A percentile compares a stretch with the other conserved stretches of the same genome.
These are phyloP conservation scores for Lasiodiplodia sp. DNA, from an alignment of 2,329 filamentous ascomycete genomes.

Conservation along the genomic window DNA sequence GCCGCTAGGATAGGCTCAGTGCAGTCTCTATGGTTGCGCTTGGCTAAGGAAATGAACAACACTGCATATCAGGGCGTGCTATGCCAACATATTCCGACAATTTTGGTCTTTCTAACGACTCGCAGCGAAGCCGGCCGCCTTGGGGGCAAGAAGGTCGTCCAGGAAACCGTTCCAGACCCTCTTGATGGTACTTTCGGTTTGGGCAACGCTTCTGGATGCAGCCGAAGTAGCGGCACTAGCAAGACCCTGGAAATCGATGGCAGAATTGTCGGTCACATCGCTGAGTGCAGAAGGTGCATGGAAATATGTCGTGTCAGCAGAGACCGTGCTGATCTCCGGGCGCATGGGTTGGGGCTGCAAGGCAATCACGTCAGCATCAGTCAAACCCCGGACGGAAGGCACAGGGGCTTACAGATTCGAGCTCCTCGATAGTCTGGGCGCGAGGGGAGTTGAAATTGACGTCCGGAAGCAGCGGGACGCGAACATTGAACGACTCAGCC, in stretches of 20 bases:
- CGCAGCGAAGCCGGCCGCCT: slow-evolving; percentile 29
- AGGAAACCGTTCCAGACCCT: slow-evolving; percentile 58
- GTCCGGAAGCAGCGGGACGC: slow-evolving; percentile 58
- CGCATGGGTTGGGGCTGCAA: slow-evolving; percentile 56
- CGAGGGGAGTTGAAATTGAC: slow-evolving; percentile 19
- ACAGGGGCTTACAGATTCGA: neutral
- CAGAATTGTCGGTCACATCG: slow-evolving; percentile 54
- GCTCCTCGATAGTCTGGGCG: slow-evolving; percentile 16
- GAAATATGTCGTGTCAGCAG: slow-evolving; percentile 56
- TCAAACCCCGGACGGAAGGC: neutral
- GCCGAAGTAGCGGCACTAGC: slow-evolving; percentile 57
- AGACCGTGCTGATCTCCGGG: slow-evolving; percentile 63
- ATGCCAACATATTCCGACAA: neutral
- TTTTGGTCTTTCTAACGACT: slow-evolving; percentile 4
- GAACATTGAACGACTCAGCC: slow-evolving; percentile 50
- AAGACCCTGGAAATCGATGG: slow-evolving; percentile 60
- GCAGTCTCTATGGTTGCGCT: neutral
- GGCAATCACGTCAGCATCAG: slow-evolving; percentile 25
- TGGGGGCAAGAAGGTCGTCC: slow-evolving; percentile 57
- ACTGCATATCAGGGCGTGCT: neutral
- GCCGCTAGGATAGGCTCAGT: neutral
- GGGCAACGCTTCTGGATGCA: slow-evolving; percentile 46
- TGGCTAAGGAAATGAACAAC: neutral
- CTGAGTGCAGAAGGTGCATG: slow-evolving; percentile 62
- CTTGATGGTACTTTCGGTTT: slow-evolving; percentile 50